Base-by-base conservation (phyloP, 495 filamentous ascomycete genomes). In the Penicillium cataractarum region DNA sequence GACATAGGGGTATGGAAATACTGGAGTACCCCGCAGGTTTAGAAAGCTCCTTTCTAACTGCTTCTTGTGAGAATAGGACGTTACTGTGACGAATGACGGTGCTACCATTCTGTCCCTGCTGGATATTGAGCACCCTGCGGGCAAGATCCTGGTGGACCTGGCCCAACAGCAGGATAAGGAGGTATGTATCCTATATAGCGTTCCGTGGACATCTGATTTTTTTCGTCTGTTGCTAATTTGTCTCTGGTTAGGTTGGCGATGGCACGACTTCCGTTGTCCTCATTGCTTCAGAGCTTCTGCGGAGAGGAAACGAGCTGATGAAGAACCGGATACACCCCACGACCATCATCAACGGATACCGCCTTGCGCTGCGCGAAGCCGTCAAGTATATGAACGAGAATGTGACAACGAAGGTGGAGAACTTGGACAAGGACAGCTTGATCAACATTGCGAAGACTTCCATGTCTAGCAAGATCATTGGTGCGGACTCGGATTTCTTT, bases 321-420 rank as follows among this genome's bases (percentile, higher is more conserved):
- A 96, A 95, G 84, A 98, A 97, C 85, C 91, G 93, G 75, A 98
- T 99, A 87, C 95, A 99, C 79, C 96, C 95, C 55, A 99, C 95
- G 26, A 99, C 95, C 56, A 98, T 99, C 78, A 99, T 99, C 76
- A 98, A 91, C 64, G 95, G 95, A 69, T 99, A 98, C 83, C 85
- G 95, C 65, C 86, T 99, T 65, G 95, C 95, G 61, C 86, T 99
- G 62, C 85, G 95, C 62, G 96, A 98, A 82, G 96, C 95, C 54
- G 91, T 99, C 68, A 93, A 94, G 77, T 99, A 97, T 80, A 96
- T 99, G 93, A 92, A 90, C 76, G 95, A 98, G 78, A 97, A 98
- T 72, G 89, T 99, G 75, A 90, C 91, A 79, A 91, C 90, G 62
- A 97, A 94, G 78, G 93, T 97, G 39, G 96, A 98, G 68, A 86